Evolutionary conservation across 2,329 filamentous ascomycete genomes (phyloP), one percentile per base, ranked within the genome.

Genomic region (Alternaria sp.): DNA sequence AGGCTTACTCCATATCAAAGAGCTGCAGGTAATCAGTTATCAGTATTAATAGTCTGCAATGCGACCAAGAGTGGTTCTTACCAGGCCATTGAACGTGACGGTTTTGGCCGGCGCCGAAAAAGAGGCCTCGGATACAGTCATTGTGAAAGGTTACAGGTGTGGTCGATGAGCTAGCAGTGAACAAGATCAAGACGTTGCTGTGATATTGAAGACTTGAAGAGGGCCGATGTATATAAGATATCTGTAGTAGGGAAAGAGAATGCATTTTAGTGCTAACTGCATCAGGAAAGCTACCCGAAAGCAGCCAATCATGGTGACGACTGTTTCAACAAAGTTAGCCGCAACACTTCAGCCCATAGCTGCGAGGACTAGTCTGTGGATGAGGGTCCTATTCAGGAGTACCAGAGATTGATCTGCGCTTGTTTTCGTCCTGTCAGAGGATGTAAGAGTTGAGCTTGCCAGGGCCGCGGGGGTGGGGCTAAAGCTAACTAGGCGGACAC

Each of bases 61-160:
- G 32, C 46, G 32, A 38, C 20, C 34, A 18, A 38, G 9, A 25
- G 20, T 45, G 30, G 43, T 27, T 71, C 74, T 71, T 61, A 82
- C 80, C 65, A 84, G 68, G 25, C 82, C 82, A 71, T 79, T 68
- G 66, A 82, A 83, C 4, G 71, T 69, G 54, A 82, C 74, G 5
- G 68, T 73, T 59, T 80, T 74, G 27, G 78, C 53, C 25, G 81
- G 78, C 9, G 80, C 79, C 12, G 80, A 78, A 62, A 84, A 84
- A 20, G 74, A 69, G 43, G 72, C 64, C 44, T 79, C 70, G 6
- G 75, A 32, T 38, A 74, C 69, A 32, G 74, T 76, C 73, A 78
- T 78, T 10, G 34, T 73, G 20, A n/a, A 20, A 22, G 36, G 3
- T 4, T 50, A n/a, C 14, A 27, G 4, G 10, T 38, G 0, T 6